Evolutionary conservation across 805 yeast species (phyloP), one percentile per base, ranked within the genome.

Genomic region (Blastobotrys mokoenaii): DNA sequence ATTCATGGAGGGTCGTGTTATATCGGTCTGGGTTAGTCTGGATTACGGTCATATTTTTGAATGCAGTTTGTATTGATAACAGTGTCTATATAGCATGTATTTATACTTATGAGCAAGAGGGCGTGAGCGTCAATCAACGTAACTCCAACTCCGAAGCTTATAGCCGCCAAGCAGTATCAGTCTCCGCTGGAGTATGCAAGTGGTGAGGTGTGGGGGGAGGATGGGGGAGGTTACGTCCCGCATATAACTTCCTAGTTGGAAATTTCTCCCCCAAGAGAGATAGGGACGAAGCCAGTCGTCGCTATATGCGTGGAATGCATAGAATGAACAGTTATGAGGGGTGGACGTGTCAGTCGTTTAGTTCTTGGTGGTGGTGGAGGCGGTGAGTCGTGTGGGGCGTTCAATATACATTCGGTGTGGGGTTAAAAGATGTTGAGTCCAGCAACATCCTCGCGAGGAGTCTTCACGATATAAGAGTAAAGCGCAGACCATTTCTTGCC

Each of bases 1-100:
- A 80, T 20, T 70, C 69, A 58, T 81, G 83, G 49, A 81, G 78
- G 4, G 85, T 79, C 16, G 70, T 65, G 47, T 79, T 58, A 44
- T 80, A 64, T 43, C 83, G 64, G 3, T 71, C 72, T 12, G 62
- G 56, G 14, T 55, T 59, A 43, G 70, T 62, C 18, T 34, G 18
- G 18, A 34, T 34, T 15, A 9, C 16, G 16, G 37, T 15, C 11
- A 17, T 34, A 16, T 14, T 34, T 12, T n/a, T 34, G 4, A 12
- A 12, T 31, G 34, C 34, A 31, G 12, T 14, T 12, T 3, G 3
- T 12, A 31, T 10, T 12, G 15, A 6, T 12, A 5, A 14, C 5
- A 31, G 15, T 22, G 27, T 22, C 27, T 22, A 22, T 22, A 22
- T 22, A 22, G 27, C 27, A 4, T 22, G 27, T 22, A 22, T 22